phyloP scores from a whole-genome alignment of 2,329 filamentous ascomycete genomes.

The Botrytis fragariae region DNA sequence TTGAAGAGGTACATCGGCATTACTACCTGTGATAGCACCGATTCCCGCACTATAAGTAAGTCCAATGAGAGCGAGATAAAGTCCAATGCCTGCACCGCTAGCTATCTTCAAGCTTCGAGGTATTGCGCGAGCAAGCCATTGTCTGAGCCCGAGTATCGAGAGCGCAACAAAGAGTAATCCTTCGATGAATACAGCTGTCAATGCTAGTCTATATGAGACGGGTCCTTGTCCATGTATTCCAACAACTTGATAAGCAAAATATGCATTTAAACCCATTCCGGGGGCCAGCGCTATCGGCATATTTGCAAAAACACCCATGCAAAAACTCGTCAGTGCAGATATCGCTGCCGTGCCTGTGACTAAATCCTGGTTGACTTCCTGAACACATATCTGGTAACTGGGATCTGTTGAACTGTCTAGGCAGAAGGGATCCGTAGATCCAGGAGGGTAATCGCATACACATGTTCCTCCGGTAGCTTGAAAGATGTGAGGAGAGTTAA shows the following conservation, averaged over 20 bases:
- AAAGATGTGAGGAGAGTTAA: conserved; percentile 13
- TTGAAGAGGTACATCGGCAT: conserved; percentile 66
- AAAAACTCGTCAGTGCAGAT: conserved; percentile 73
- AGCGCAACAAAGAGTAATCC: conserved; percentile 81
- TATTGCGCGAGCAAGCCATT: conserved; percentile 83
- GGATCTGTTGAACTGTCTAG: conserved; percentile 22
- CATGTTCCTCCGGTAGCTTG: conserved; percentile 28
- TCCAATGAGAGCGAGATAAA: conserved; percentile 70
- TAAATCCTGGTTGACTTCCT: conserved; percentile 59
- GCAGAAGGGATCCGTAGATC: conserved; percentile 25
- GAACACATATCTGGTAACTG: conserved; percentile 63
- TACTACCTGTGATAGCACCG: conserved; percentile 70
- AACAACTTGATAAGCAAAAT: conserved; percentile 77
- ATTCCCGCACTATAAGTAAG: conserved; percentile 81
- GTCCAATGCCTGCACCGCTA: conserved; percentile 79
- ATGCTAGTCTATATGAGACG: conserved; percentile 71
- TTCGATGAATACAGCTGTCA: conserved; percentile 87
- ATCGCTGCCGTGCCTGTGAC: conserved; percentile 86
- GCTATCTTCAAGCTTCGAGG: conserved; percentile 83
- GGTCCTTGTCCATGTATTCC: conserved; percentile 71
- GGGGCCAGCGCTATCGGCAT: conserved; percentile 68
- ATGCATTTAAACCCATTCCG: conserved; percentile 82
- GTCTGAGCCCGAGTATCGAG: conserved; percentile 76
- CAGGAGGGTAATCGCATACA: conserved; percentile 21
- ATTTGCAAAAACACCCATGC: conserved; percentile 80